A percentile compares a stretch with the other conserved stretches of the same genome.
Evolutionary conservation across 2,329 filamentous ascomycete genomes (phyloP).

Genomic region (Tolypocladium inflatum): DNA sequence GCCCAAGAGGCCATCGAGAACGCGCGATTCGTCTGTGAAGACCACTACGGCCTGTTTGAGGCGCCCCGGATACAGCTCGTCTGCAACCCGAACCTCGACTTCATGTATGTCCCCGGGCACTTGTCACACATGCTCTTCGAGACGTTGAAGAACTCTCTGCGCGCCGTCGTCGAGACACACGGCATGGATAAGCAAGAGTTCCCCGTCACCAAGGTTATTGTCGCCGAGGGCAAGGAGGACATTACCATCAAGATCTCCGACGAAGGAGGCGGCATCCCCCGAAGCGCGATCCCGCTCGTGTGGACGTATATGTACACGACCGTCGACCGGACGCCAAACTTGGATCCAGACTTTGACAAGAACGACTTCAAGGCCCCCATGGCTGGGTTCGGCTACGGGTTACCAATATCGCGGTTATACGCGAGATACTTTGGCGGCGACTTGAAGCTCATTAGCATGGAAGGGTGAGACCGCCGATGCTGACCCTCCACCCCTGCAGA

Average conservation of each 20-base stretch:
- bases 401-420: conserved; percentile 90
- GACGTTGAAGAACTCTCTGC: conserved; percentile 94
- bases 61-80: conserved; percentile 94
- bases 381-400: conserved; percentile 96
- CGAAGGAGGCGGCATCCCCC: conserved; percentile 90
- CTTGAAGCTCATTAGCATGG: conserved; percentile 97
- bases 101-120: conserved; percentile 99
- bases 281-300: conserved; percentile 89
- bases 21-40: conserved; percentile 96
- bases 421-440: conserved; percentile 97
- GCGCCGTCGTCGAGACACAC: conserved; percentile 91
- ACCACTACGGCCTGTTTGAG: conserved; percentile 95
- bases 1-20: conserved; percentile 98
- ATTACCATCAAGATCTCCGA: conserved; percentile 98
- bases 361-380: conserved; percentile 99
- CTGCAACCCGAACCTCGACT: conserved; percentile 87
- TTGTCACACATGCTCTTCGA: conserved; percentile 99
- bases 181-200: conserved; percentile 94
- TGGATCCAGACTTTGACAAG: conserved; percentile 97
- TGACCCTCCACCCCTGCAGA: neutral
- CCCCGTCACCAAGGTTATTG: conserved; percentile 92
- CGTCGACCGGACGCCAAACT: conserved; percentile 85
- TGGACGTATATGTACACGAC: conserved; percentile 99
- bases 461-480: conserved; percentile 59
- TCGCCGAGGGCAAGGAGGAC: conserved; percentile 95